Evolutionary conservation across 352 stramenopile species (phyloP).

Genomic region (Phytophthora agathidicida): DNA sequence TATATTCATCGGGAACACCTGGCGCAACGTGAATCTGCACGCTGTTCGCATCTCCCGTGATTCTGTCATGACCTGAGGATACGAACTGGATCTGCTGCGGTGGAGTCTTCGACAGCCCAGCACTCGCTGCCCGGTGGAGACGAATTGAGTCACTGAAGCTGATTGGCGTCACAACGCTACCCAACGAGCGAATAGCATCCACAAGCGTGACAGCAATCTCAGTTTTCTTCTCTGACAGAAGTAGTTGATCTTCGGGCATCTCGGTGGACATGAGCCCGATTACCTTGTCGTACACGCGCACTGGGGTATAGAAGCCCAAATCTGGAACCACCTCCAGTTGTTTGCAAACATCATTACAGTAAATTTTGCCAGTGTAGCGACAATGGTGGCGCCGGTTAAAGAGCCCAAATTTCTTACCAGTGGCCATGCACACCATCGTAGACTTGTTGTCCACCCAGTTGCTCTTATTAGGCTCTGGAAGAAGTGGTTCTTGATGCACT

Average conservation of each 20-base stretch:
- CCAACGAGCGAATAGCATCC: conserved; percentile 66
- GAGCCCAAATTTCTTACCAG: conserved; percentile 87
- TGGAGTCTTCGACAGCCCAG: conserved; percentile 60
- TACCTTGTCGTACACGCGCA: conserved; percentile 78
- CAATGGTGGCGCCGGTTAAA: conserved; percentile 91
- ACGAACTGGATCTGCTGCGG: conserved; percentile 74
- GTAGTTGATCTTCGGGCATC: conserved; percentile 80
- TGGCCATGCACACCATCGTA: conserved; percentile 86
- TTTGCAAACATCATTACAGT: conserved; percentile 84
- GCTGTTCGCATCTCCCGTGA: conserved; percentile 49
- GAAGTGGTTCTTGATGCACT: conserved; percentile 58
- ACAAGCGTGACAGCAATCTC: conserved; percentile 88
- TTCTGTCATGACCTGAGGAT: conserved; percentile 40
- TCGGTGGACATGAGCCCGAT: conserved; percentile 87
- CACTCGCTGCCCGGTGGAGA: conserved; percentile 53
- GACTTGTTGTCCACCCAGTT: conserved; percentile 88
- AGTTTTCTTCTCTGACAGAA: conserved; percentile 87
- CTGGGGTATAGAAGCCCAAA: conserved; percentile 78
- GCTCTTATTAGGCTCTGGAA: conserved; percentile 71
- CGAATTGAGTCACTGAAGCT: conserved; percentile 71
- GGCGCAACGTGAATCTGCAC: conserved; percentile 64
- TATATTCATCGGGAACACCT: conserved; percentile 84
- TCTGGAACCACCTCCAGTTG: conserved; percentile 82
- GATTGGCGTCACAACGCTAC: conserved; percentile 66
- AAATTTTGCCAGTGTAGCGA: conserved; percentile 86